Evolutionary conservation across 1,284 basidiomycete species (phyloP).

Genomic region (Farysia itapuensis): DNA sequence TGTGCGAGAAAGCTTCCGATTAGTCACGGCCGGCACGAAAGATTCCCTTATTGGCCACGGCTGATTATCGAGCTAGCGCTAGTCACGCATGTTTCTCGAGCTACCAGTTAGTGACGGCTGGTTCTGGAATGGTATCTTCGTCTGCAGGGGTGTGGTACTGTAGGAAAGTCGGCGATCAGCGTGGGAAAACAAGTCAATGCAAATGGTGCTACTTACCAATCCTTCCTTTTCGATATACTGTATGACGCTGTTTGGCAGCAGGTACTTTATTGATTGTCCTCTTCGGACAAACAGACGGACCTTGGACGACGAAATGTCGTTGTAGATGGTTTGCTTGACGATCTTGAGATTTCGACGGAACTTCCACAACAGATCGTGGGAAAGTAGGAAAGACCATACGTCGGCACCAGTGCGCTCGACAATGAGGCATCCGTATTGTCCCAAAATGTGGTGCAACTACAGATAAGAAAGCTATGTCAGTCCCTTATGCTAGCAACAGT

Average conservation of each 20-base stretch:
- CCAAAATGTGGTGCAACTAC: conserved; percentile 91
- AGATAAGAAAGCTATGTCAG: not conserved
- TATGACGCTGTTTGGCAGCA: conserved; percentile 86
- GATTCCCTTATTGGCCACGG: too few species aligned
- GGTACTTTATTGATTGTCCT: conserved; percentile 89
- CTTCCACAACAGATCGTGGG: conserved; percentile 65
- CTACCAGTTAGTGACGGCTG: conserved; percentile 33
- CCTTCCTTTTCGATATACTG: conserved; percentile 87
- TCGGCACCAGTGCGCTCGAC: conserved; percentile 93
- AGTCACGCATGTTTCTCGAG: too few species aligned
- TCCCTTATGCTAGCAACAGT: not conserved
- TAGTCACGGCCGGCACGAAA: too few species aligned
- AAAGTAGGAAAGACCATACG: conserved; percentile 69
- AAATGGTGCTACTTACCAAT: conserved; percentile 43
- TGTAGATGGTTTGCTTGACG: conserved; percentile 85
- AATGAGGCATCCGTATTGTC: conserved; percentile 89
- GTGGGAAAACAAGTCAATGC: too few species aligned
- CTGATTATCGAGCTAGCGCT: too few species aligned
- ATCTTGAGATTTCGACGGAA: conserved; percentile 82
- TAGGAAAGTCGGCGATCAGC: not conserved
- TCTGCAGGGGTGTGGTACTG: conserved; percentile 28
- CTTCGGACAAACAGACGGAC: conserved; percentile 78
- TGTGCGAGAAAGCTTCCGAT: too few species aligned
- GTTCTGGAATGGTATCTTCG: conserved; percentile 18
- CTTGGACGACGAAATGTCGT: conserved; percentile 78